Percentiles rank a stretch among this genome's conserved stretches.
These are phyloP conservation scores for Erodium moschatum DNA, from an alignment of 441 rosid species.

Conservation along the genomic window DNA sequence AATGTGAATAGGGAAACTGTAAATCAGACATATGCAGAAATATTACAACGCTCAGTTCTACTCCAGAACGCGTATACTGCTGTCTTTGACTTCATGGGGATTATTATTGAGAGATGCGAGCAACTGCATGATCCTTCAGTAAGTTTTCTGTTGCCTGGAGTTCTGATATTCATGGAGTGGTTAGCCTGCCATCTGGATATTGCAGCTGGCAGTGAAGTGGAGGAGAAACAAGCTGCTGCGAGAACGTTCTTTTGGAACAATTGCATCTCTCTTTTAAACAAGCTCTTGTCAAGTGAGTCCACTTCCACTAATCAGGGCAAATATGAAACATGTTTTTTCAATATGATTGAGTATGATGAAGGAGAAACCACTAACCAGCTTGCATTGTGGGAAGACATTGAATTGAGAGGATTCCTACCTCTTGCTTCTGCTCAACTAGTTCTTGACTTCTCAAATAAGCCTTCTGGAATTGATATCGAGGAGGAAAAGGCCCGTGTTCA, in stretches of 20 bases:
- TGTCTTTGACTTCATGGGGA: slow-evolving; percentile 17
- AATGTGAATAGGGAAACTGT: slow-evolving; percentile 19
- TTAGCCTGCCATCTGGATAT: slow-evolving; percentile 21
- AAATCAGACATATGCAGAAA: slow-evolving; percentile 21
- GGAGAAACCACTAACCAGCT: slow-evolving; percentile 18
- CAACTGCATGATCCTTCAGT: slow-evolving; percentile 16
- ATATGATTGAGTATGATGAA: slow-evolving; percentile 21
- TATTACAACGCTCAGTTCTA: slow-evolving; percentile 20
- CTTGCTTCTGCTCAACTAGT: slow-evolving; percentile 19
- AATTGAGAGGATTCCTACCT: slow-evolving; percentile 21
- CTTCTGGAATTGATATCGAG: slow-evolving; percentile 11
- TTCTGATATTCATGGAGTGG: slow-evolving; percentile 22
- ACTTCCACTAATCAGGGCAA: slow-evolving; percentile 11
- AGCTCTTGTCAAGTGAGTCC: slow-evolving; percentile 7
- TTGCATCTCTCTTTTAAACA: slow-evolving; percentile 14
- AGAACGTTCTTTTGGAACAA: slow-evolving; percentile 18
- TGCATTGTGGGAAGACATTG: slow-evolving; percentile 24
- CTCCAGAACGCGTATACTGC: slow-evolving; percentile 21
- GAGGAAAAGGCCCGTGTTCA: slow-evolving; percentile 18
- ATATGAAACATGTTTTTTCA: slow-evolving; percentile 17
- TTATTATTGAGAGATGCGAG: slow-evolving; percentile 17
- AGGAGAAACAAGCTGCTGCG: slow-evolving; percentile 15
- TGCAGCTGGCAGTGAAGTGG: slow-evolving; percentile 13
- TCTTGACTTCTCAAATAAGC: slow-evolving; percentile 17
- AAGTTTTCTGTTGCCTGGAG: slow-evolving; percentile 17